Percentiles rank a stretch among this genome's conserved stretches.
phyloP scores from a whole-genome alignment of 1,284 basidiomycete species.

The Violaceomyces palustris region DNA sequence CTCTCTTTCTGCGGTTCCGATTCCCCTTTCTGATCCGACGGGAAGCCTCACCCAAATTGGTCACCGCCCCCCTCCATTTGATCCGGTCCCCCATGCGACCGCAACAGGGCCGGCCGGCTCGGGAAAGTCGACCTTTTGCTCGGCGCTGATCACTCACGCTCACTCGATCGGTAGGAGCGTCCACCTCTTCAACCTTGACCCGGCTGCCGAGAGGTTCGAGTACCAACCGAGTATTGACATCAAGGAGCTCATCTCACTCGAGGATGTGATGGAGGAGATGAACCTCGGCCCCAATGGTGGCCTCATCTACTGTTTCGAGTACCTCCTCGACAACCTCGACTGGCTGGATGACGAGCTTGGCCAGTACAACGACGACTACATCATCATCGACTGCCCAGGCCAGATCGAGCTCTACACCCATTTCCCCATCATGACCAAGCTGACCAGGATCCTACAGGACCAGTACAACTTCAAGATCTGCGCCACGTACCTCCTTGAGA shows the following conservation, averaged over 20 bases:
- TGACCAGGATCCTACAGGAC: conserved; percentile 62
- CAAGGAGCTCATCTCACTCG: conserved; percentile 81
- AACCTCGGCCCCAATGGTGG: conserved; percentile 96
- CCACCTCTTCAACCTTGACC: conserved; percentile 95
- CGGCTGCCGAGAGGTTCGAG: conserved; percentile 90
- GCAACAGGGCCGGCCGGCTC: conserved; percentile 82
- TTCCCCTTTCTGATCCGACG: no score
- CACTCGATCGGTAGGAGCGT: conserved; percentile 73
- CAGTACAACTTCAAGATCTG: conserved; percentile 50
- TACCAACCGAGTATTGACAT: conserved; percentile 92
- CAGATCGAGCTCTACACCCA: conserved; percentile 99
- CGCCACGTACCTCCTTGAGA: conserved; percentile 78
- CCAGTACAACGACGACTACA: conserved; percentile 85
- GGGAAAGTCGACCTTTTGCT: conserved; percentile 93
- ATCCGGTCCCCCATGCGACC: not conserved
- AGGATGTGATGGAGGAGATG: conserved; percentile 95
- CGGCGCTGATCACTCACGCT: conserved; percentile 84
- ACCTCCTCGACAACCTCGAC: conserved; percentile 92
- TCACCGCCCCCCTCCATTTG: not conserved
- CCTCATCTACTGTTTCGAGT: conserved; percentile 98
- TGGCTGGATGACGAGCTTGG: conserved; percentile 98
- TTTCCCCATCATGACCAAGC: conserved; percentile 86
- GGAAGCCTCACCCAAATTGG: no score
- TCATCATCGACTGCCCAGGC: conserved; percentile 95
- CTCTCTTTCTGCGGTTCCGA: no score